Percentiles rank a stretch among this genome's conserved stretches.
Conservation (phyloP, 2,329 filamentous ascomycete species). For the Talaromyces sp. region DNA sequence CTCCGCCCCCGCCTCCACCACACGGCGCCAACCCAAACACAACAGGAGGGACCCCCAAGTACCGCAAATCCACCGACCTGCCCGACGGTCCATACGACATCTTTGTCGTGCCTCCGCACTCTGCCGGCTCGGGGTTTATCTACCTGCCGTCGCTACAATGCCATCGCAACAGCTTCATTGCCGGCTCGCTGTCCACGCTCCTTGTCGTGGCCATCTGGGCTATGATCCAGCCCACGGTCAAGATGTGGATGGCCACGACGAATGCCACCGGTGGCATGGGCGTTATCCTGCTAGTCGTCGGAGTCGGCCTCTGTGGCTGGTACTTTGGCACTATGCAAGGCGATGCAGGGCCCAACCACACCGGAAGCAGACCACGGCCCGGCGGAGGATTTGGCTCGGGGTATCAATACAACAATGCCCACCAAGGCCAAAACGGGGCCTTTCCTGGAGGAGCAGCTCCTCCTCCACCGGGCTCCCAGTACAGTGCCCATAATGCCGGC, state of each 20-base stretch:
- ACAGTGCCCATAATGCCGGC: conserved; percentile 20
- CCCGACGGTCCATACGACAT: conserved; percentile 94
- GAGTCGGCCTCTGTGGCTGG: conserved; percentile 74
- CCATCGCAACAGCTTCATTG: conserved; percentile 84
- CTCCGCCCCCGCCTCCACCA: conserved; percentile 67
- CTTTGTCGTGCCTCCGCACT: conserved; percentile 91
- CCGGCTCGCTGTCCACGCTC: conserved; percentile 74
- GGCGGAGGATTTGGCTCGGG: conserved; percentile 27
- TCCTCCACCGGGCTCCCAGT: conserved; percentile 8
- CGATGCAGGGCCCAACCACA: conserved; percentile 32
- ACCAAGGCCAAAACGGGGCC: conserved; percentile 2
- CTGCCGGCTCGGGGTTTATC: conserved; percentile 79
- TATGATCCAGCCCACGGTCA: conserved; percentile 65
- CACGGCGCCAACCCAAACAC: conserved; percentile 74
- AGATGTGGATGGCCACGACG: conserved; percentile 65
- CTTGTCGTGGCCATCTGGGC: conserved; percentile 67
- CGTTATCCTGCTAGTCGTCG: conserved; percentile 64
- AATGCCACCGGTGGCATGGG: conserved; percentile 67
- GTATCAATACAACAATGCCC: conserved; percentile 9
- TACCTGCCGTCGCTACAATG: conserved; percentile 87
- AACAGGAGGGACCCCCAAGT: conserved; percentile 43
- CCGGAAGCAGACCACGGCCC: not conserved
- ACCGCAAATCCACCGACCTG: conserved; percentile 51
- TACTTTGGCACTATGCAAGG: conserved; percentile 61
- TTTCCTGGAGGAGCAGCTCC: conserved; percentile 2